Conservation (phyloP, 202 grass and related monocot species). For the Panicum virgatum region DNA sequence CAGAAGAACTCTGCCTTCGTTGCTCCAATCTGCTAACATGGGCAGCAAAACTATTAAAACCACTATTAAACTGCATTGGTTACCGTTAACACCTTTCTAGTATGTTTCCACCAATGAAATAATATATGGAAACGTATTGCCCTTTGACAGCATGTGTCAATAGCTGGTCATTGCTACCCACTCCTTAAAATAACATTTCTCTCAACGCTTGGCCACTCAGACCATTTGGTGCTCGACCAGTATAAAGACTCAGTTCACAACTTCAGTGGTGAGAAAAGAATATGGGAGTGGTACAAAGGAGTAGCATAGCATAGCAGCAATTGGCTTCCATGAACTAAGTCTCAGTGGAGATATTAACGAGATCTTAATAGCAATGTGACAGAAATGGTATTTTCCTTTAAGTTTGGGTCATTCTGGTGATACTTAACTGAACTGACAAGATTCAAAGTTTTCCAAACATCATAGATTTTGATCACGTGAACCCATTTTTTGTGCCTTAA, state of each 20-base stretch:
- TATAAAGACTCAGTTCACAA: background rate
- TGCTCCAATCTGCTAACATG: constrained; percentile 58
- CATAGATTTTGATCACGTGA: background rate
- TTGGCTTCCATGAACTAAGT: background rate
- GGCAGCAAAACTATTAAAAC: background rate
- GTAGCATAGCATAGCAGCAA: background rate
- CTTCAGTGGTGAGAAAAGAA: background rate
- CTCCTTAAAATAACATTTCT: background rate
- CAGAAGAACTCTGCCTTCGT: constrained; percentile 73
- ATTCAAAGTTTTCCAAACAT: background rate
- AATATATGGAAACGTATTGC: background rate
- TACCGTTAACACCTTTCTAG: background rate
- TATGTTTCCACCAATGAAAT: background rate
- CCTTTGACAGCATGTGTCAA: background rate
- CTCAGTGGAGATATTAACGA: background rate
- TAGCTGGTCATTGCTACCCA: background rate
- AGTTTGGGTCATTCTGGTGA: background rate
- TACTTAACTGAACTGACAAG: background rate
- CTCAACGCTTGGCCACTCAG: background rate
- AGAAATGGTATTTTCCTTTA: background rate
- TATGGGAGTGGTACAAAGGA: background rate
- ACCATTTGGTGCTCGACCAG: background rate
- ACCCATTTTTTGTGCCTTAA: background rate
- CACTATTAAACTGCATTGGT: background rate
- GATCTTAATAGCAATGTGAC: background rate